phyloP scores from a whole-genome alignment of 768 basidiomycete genomes.

The Boletus rubropictus region DNA sequence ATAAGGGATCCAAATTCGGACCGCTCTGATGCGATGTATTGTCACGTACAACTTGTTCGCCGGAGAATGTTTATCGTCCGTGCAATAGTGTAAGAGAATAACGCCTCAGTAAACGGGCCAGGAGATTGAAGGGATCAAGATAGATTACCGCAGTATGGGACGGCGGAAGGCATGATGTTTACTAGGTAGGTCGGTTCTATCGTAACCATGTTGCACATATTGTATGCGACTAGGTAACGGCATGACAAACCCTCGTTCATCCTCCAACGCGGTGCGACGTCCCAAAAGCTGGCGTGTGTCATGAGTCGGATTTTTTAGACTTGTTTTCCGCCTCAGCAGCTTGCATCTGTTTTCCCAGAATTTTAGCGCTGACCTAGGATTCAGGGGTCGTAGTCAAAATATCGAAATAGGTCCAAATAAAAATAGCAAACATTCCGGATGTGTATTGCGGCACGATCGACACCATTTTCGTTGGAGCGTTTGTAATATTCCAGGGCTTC shows the following conservation, averaged over 20 bases:
- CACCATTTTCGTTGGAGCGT: constrained; percentile 67
- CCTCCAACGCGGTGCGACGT: constrained; percentile 3
- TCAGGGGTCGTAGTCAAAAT: constrained; percentile 10
- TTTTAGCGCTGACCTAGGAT: constrained; percentile 72
- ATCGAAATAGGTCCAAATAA: constrained; percentile 14
- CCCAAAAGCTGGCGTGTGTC: constrained; percentile 9
- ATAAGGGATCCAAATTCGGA: constrained; percentile 22
- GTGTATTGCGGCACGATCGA: constrained; percentile 77
- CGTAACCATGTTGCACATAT: constrained; percentile 8
- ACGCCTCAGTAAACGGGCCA: constrained; percentile 19
- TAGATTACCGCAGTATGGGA: constrained; percentile 11
- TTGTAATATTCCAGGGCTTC: constrained; percentile 80
- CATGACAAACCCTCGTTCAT: constrained; percentile 14
- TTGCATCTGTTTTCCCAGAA: constrained; percentile 56
- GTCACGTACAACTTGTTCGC: constrained; percentile 18
- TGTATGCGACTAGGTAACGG: constrained; percentile 6
- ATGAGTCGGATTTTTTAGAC: constrained; percentile 27
- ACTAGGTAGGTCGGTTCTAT: constrained; percentile 6
- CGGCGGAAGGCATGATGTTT: constrained; percentile 9
- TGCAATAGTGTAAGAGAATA: constrained; percentile 15
- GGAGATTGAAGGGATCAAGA: constrained; percentile 28
- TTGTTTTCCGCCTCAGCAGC: constrained; percentile 29
- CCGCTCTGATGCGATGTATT: constrained; percentile 11
- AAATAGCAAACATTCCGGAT: constrained; percentile 64
- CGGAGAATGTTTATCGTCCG: constrained; percentile 19